Base-by-base conservation (phyloP, 352 stramenopile species). In the Phytophthora sp. region DNA sequence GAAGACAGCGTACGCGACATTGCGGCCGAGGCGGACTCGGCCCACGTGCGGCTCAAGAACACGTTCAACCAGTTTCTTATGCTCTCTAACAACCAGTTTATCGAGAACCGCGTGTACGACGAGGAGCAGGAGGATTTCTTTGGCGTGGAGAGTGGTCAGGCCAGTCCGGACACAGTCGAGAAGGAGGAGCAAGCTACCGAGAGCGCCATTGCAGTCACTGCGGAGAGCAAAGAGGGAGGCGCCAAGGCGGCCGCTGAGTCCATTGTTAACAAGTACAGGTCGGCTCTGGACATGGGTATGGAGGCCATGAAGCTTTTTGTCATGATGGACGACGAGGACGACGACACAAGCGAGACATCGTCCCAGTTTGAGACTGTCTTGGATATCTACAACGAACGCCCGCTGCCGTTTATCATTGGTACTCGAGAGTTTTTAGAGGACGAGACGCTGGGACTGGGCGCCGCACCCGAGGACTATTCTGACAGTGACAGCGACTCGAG, bases 61-160 rank as follows among this genome's bases (percentile, higher is more conserved):
- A 89, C 85, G 29, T 91, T 95, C 61, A 96, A 94, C 69, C 73
- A 91, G 76, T 96, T 96, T 62, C 77, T 96, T 15, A 84, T 93
- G 86, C 76, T 94, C 18, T 90, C 74, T 12, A 91, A 96, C 68
- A 96, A 83, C 57, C 88, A 96, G 73, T 96, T 96, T 59, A 92
- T 96, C 39, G 88, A 96, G 64, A 95, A 95, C 66, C 88, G 88
- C 65, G 88, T 96, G 41, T 95, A 95, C 69, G 88, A 95, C 66
- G 86, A 95, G 42, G 86, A 95, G 44, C 86, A 94, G 56, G 86
- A 93, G 18, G 82, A 93, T 63, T 76, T 87, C 39, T 86, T 83
- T 16, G 73, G 64, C 1, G 55, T 66, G 3, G 80, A 77, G n/a
- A 66, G 49, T 3, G 42, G 29, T 5, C 31, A 51, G 29, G 7